A percentile compares a stretch with the other conserved stretches of the same genome.
These are phyloP conservation scores for Polygonum maritimum DNA, from an alignment of 148 eudicot species.

Conservation along the genomic window DNA sequence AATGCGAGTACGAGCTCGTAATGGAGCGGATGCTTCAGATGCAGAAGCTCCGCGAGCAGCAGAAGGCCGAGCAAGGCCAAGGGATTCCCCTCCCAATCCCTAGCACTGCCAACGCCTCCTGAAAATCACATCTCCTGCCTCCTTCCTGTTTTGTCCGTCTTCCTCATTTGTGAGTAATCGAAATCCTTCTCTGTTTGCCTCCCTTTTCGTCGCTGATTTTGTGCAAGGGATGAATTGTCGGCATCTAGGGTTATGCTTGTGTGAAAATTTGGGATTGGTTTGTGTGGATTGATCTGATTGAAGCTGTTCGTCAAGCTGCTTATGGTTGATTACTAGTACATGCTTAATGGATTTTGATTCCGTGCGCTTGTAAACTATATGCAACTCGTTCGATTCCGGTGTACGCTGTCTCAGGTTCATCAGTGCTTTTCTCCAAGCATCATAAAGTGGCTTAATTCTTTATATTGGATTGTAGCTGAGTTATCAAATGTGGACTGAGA, in stretches of 20 bases:
- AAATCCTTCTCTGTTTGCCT: neutral
- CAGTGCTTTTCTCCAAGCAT: neutral
- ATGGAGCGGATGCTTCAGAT: conserved; percentile 95
- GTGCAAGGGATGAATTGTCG: neutral
- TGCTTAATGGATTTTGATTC: neutral
- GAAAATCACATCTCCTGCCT: neutral
- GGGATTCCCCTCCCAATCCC: conserved; percentile 52
- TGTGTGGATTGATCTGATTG: neutral
- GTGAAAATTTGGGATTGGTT: neutral
- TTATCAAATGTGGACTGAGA: neutral
- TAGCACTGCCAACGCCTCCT: conserved; percentile 62
- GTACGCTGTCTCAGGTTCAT: neutral
- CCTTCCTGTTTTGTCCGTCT: neutral
- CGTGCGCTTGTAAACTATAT: neutral
- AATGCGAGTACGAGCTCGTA: conserved; percentile 95
- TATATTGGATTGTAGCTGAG: neutral
- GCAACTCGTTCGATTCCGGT: neutral
- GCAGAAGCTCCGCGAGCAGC: conserved; percentile 68
- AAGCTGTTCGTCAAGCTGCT: neutral
- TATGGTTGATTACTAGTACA: neutral
- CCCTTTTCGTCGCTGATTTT: neutral
- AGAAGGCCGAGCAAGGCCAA: conserved; percentile 22
- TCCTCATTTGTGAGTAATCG: neutral
- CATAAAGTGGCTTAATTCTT: neutral
- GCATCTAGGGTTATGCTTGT: neutral